Percentiles rank a stretch among this genome's conserved stretches.
Evolutionary conservation across 805 yeast species (phyloP).

Genomic region (Ogataea nitratoaversa): DNA sequence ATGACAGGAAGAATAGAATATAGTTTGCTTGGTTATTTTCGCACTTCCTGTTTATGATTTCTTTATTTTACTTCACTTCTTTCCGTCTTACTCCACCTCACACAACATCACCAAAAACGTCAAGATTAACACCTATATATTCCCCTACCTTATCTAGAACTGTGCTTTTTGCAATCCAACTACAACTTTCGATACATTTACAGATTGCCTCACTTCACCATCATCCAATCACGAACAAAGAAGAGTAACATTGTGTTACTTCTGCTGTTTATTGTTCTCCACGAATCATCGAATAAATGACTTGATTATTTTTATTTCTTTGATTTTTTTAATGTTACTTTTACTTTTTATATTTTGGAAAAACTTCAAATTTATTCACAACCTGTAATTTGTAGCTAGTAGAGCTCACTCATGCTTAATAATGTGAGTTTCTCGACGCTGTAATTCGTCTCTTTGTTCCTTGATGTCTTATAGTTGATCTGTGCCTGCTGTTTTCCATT

Average conservation of each 20-base stretch:
- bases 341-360: slow-evolving; percentile 3
- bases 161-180: neutral
- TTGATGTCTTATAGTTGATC: no score
- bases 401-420: no score
- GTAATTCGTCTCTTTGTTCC: no score
- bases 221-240: neutral
- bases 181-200: neutral
- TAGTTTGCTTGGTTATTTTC: slow-evolving; percentile 2
- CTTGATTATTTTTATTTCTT: neutral
- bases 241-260: neutral
- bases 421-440: no score
- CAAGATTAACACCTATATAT: no score
- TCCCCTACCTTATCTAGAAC: neutral
- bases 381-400: no score
- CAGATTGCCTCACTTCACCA: neutral
- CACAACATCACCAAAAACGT: neutral
- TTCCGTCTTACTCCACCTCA: neutral
- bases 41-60: slow-evolving; percentile 1
- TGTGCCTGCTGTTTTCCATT: no score
- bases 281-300: neutral
- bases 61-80: neutral
- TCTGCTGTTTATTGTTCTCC: neutral
- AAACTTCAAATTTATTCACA: neutral
- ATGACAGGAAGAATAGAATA: neutral
- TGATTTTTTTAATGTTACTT: slow-evolving; percentile 3